Conservation (phyloP, 2,329 filamentous ascomycete species). For the Leptographium flavum region DNA sequence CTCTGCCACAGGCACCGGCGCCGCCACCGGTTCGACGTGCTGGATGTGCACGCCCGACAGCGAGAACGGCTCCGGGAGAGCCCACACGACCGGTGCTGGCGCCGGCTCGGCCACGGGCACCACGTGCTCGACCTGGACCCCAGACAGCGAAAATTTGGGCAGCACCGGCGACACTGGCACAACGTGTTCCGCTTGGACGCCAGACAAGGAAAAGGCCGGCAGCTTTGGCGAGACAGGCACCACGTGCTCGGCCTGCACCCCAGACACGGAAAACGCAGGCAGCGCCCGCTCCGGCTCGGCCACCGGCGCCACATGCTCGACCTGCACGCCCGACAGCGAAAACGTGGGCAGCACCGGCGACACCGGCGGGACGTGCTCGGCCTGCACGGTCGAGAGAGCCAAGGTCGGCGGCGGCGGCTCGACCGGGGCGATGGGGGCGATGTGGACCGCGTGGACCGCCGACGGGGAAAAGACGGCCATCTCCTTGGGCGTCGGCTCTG, state of each 20-base stretch:
- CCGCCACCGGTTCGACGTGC: not conserved
- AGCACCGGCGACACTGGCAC: slow-evolving; percentile 11
- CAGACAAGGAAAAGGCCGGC: not conserved
- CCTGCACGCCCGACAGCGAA: slow-evolving; percentile 27
- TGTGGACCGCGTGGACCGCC: slow-evolving; percentile 4
- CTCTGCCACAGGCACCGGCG: not conserved
- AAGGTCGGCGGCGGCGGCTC: slow-evolving; percentile 4
- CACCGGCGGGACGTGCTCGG: slow-evolving; percentile 17
- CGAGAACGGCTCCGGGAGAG: not conserved
- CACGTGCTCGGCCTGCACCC: slow-evolving; percentile 19
- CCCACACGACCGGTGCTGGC: no score
- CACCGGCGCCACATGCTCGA: slow-evolving; percentile 18
- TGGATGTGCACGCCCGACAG: not conserved
- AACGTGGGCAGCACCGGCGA: slow-evolving; percentile 3
- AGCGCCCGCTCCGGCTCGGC: slow-evolving; percentile 6
- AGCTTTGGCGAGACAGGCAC: slow-evolving; percentile 12
- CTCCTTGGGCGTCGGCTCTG: slow-evolving; percentile 3
- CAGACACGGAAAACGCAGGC: slow-evolving; percentile 22
- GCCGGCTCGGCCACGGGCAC: not conserved
- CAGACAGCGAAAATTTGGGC: not conserved
- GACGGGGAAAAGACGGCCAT: slow-evolving; percentile 6
- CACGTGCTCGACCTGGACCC: not conserved
- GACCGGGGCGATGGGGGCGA: slow-evolving; percentile 8
- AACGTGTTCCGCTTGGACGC: slow-evolving; percentile 15
- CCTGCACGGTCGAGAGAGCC: slow-evolving; percentile 28